A percentile compares a stretch with the other conserved stretches of the same genome.
phyloP scores from a whole-genome alignment of 2,329 filamentous ascomycete species.

The Graphilbum sp. region DNA sequence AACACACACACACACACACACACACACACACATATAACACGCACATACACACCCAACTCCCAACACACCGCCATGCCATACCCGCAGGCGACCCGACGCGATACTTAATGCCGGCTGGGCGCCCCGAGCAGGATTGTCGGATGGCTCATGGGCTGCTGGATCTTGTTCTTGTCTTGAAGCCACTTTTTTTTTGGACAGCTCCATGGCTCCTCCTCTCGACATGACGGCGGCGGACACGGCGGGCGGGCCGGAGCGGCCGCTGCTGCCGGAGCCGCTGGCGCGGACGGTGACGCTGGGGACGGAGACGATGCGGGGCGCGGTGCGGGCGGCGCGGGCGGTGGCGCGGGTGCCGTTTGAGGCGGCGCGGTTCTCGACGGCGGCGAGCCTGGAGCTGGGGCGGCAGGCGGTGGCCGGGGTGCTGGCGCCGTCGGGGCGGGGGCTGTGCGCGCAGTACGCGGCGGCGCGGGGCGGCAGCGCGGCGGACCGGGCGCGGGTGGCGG shows the following conservation, averaged over 20 bases:
- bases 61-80: too few relatives aligned
- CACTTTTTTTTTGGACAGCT: too few relatives aligned
- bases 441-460: conserved; percentile 10
- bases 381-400: conserved; percentile 39
- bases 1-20: too few relatives aligned
- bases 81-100: too few relatives aligned
- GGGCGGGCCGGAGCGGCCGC: conserved; percentile 6
- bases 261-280: conserved; percentile 41
- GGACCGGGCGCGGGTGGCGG: conserved; percentile 21
- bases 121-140: too few relatives aligned
- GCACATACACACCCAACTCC: too few relatives aligned
- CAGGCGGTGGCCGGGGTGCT: conserved; percentile 22
- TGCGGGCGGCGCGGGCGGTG: conserved; percentile 35
- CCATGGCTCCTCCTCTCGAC: too few relatives aligned
- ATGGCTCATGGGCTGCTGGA: too few relatives aligned
- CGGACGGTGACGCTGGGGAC: conserved; percentile 43
- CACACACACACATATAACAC: too few relatives aligned
- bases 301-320: conserved; percentile 39
- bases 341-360: conserved; percentile 35
- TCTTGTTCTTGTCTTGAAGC: too few relatives aligned
- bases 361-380: conserved; percentile 38
- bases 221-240: too few relatives aligned
- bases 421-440: conserved; percentile 33
- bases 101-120: too few relatives aligned
- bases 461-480: neutral